Conservation (phyloP, 2,329 filamentous ascomycete genomes). For the Blastomyces silverae region DNA sequence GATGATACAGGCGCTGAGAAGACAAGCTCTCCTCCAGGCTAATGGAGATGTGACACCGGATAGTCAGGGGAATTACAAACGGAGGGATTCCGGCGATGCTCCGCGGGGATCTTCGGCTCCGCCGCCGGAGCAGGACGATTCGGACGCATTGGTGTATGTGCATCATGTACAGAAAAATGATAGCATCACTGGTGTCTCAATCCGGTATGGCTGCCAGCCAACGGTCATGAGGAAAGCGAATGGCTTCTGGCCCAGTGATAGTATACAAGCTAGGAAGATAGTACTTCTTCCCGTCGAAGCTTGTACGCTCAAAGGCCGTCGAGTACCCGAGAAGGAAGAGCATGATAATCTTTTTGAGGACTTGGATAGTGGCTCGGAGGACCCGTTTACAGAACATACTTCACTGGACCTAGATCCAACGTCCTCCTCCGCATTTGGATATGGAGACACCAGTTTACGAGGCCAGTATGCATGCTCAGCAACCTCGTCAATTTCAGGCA, state of each 20-base stretch:
- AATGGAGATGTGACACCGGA: slow-evolving; percentile 37
- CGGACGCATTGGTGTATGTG: slow-evolving; percentile 79
- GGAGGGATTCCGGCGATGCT: slow-evolving; percentile 41
- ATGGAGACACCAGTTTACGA: slow-evolving; percentile 2
- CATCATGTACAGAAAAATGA: slow-evolving; percentile 77
- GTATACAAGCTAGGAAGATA: slow-evolving; percentile 73
- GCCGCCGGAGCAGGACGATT: slow-evolving; percentile 52
- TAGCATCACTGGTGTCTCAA: slow-evolving; percentile 82
- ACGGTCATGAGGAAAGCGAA: slow-evolving; percentile 81
- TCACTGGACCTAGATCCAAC: background rate
- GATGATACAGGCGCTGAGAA: slow-evolving; percentile 44
- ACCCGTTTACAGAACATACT: background rate
- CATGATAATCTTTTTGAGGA: slow-evolving; percentile 19
- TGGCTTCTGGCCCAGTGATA: slow-evolving; percentile 89
- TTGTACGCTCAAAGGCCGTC: slow-evolving; percentile 72
- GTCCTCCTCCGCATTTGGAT: background rate
- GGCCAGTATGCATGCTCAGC: slow-evolving; percentile 14
- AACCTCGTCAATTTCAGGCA: slow-evolving; percentile 12
- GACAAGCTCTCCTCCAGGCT: slow-evolving; percentile 41
- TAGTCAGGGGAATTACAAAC: slow-evolving; percentile 38
- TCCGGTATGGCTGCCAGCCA: slow-evolving; percentile 81
- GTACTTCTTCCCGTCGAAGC: slow-evolving; percentile 83
- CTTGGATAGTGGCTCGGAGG: background rate
- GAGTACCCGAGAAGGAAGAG: slow-evolving; percentile 33
- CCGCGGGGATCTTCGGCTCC: slow-evolving; percentile 26